Evolutionary conservation across 116 monocot genomes (phyloP).

Genomic region (Thalassia testudinum): DNA sequence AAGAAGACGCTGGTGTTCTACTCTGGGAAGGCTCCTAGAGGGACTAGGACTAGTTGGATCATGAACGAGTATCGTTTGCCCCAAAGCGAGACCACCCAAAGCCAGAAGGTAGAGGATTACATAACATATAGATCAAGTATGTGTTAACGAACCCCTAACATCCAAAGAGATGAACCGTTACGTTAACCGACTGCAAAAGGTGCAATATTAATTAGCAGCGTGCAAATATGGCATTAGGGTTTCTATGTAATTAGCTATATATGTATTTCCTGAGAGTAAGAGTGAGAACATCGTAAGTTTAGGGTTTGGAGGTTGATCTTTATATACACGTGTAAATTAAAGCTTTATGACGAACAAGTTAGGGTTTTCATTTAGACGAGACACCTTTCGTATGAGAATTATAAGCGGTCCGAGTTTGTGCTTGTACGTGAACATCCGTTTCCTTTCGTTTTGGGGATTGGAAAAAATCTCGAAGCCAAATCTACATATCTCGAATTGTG

Average conservation of each 20-base stretch:
- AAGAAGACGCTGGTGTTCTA: slow-evolving; percentile 74
- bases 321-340: too few species aligned
- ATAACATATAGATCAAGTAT: neutral
- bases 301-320: too few species aligned
- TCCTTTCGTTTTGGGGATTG: too few species aligned
- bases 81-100: slow-evolving; percentile 22
- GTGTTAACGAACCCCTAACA: neutral
- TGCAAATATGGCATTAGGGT: neutral
- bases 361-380: too few species aligned
- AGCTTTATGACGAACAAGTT: too few species aligned
- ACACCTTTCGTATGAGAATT: too few species aligned
- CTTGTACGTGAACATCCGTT: too few species aligned
- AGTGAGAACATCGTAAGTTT: too few species aligned
- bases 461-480: too few species aligned
- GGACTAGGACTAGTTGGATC: slow-evolving; percentile 51
- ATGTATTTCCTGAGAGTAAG: too few species aligned
- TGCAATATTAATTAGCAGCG: neutral
- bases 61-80: slow-evolving; percentile 67
- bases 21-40: slow-evolving; percentile 65
- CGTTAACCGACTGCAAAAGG: neutral
- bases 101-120: slow-evolving; percentile 27
- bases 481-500: too few species aligned
- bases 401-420: too few species aligned
- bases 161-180: neutral
- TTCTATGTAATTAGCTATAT: neutral